Evolutionary conservation across 2,329 filamentous ascomycete genomes (phyloP).

Genomic region (Metarhizium guizhouense): DNA sequence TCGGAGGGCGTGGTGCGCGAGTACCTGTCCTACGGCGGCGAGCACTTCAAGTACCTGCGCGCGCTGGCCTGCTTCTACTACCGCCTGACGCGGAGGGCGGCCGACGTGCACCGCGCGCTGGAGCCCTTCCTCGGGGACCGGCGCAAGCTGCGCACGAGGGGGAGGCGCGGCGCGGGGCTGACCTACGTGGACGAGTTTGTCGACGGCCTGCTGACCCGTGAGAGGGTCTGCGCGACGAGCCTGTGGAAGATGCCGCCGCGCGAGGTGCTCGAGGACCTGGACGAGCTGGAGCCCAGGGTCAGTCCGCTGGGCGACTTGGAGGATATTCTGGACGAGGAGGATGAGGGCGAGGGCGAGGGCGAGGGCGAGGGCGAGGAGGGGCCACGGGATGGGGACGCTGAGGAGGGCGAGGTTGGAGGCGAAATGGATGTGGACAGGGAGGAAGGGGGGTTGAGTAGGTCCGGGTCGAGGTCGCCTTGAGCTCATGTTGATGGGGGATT

Average conservation of each 20-base stretch:
- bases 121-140: conserved; percentile 78
- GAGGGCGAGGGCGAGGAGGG: conserved; percentile 15
- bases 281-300: conserved; percentile 73
- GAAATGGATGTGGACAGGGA: conserved; percentile 30
- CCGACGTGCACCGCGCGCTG: conserved; percentile 69
- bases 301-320: conserved; percentile 78
- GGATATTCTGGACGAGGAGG: conserved; percentile 55
- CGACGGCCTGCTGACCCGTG: conserved; percentile 82
- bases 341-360: conserved; percentile 34
- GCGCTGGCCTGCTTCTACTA: conserved; percentile 89
- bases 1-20: conserved; percentile 68
- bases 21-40: conserved; percentile 69
- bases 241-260: conserved; percentile 84
- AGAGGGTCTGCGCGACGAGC: conserved; percentile 83
- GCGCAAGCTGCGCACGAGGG: conserved; percentile 72
- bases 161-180: conserved; percentile 63
- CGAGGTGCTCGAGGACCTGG: conserved; percentile 78
- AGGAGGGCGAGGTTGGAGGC: conserved; percentile 17
- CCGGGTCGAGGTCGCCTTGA: conserved; percentile 9
- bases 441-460: conserved; percentile 16
- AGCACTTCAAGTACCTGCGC: conserved; percentile 77
- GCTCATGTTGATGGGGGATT: not conserved
- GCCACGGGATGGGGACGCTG: conserved; percentile 13
- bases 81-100: conserved; percentile 73
- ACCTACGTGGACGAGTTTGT: conserved; percentile 88